phyloP scores from a whole-genome alignment of 1,284 basidiomycete species.

The Pseudozyma sp. region DNA sequence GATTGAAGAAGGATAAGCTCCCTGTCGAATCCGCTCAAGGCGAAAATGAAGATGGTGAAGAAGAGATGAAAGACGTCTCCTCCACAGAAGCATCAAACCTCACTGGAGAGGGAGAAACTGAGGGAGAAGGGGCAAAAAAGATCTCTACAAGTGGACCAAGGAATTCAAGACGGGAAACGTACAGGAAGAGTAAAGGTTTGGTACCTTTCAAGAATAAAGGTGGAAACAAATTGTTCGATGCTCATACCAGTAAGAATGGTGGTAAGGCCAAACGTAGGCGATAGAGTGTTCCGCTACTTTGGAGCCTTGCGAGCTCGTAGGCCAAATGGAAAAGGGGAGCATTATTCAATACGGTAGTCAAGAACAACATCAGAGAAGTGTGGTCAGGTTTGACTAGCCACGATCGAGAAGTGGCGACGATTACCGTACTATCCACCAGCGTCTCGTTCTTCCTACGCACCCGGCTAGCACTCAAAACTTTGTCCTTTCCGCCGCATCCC shows the following conservation, averaged over 20 bases:
- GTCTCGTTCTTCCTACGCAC: neutral
- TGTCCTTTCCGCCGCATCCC: neutral
- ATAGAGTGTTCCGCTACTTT: slow-evolving; percentile 12
- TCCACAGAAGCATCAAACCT: slow-evolving; percentile 52
- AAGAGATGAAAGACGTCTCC: slow-evolving; percentile 69
- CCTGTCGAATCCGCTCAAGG: slow-evolving; percentile 69
- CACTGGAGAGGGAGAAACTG: neutral
- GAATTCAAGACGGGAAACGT: slow-evolving; percentile 60
- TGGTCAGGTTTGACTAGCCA: too few species aligned
- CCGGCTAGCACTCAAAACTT: neutral
- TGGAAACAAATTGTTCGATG: slow-evolving; percentile 35
- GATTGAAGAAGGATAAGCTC: slow-evolving; percentile 34
- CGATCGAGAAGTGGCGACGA: too few species aligned
- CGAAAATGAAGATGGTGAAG: slow-evolving; percentile 71
- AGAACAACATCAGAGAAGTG: neutral
- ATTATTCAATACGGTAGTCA: neutral
- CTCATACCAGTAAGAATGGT: slow-evolving; percentile 53
- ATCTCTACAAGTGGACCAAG: slow-evolving; percentile 59
- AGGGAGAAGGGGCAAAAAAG: slow-evolving; percentile 21
- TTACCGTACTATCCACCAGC: neutral
- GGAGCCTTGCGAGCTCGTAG: neutral
- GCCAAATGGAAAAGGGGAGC: neutral
- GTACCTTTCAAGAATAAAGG: slow-evolving; percentile 56
- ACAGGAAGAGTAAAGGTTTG: slow-evolving; percentile 51
- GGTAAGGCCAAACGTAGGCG: slow-evolving; percentile 58